Evolutionary conservation across 257 asterid species (phyloP).

Genomic region (Thymus mandschuricus): DNA sequence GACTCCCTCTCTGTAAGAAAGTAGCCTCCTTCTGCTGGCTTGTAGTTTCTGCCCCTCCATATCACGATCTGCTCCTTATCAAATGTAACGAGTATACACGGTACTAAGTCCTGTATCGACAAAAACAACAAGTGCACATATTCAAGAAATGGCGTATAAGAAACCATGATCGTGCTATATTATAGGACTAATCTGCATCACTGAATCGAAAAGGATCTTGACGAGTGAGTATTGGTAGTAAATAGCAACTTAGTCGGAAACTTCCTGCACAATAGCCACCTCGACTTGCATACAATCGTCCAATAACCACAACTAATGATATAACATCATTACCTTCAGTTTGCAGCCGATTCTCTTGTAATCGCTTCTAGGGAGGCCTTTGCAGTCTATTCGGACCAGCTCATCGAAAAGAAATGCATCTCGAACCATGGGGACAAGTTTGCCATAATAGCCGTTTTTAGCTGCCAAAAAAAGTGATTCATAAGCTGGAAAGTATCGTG

Average conservation of each 20-base stretch:
- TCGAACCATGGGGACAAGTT: conserved; percentile 86
- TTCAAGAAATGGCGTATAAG: neutral
- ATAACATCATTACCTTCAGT: conserved; percentile 55
- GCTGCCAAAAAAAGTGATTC: conserved; percentile 49
- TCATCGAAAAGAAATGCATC: conserved; percentile 89
- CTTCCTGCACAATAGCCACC: neutral
- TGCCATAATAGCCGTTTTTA: conserved; percentile 89
- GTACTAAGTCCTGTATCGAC: conserved; percentile 72
- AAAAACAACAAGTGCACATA: neutral
- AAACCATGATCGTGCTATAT: neutral
- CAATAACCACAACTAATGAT: neutral
- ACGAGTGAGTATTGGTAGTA: neutral
- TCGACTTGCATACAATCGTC: neutral
- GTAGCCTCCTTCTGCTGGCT: conserved; percentile 61
- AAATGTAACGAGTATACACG: conserved; percentile 86
- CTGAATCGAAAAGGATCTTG: too few relatives aligned
- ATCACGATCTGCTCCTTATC: conserved; percentile 89
- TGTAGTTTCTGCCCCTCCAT: conserved; percentile 85
- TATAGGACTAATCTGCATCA: too few relatives aligned
- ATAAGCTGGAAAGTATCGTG: conserved; percentile 15
- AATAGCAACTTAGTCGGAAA: neutral
- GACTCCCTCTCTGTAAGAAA: conserved; percentile 62
- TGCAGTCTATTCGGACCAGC: conserved; percentile 80
- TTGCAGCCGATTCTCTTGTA: conserved; percentile 94
- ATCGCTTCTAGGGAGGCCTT: conserved; percentile 83